Evolutionary conservation across 1,284 basidiomycete species (phyloP), one percentile per base, ranked within the genome.

Genomic region (Ganoderma sp.): DNA sequence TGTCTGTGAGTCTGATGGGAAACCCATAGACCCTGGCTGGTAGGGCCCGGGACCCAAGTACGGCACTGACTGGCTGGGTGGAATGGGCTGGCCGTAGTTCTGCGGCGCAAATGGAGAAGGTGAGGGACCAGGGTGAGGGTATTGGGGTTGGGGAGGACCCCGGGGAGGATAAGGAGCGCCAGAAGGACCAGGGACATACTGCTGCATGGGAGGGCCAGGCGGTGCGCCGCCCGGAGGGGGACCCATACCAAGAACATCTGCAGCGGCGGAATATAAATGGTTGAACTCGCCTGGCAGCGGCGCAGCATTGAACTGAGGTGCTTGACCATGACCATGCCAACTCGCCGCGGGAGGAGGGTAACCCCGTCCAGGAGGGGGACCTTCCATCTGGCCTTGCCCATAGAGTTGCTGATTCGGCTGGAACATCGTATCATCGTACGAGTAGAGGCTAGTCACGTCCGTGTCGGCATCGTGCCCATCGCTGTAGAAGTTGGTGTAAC

Each of bases 211-310:
- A 6, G 68, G 71, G 22, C 65, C 62, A 8, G 69, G 69, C 22
- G 73, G 65, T 0, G 64, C 71, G 22, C 79, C 81, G 28, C 63
- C 63, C 6, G 82, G 84, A 66, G 88, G 88, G 37, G 87, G 88
- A 0, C 84, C 86, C 86, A 91, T 88, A 32, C 94, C 94, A 9
- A 96, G 84, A 25, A 95, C 91, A 76, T 92, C 89, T 41, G 91
- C 94, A 3, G 94, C 94, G 2, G 91, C 92, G 12, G 85, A 84
- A 76, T 91, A 88, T 22, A 90, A 77, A 48, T 83, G 81, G 75
- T 89, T 87, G 71, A 85, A 86, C 65, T 85, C 83, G 59, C 76
- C 76, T 48, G 78, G 76, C 32, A 76, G 80, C 34, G 81, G 73
- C 12, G 65, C 64, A 10, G 61, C 61, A 60, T 67, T 71, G 57